These are phyloP conservation scores for Solanum pinnatisectum DNA, from an alignment of 257 asterid species.

Conservation along the genomic window DNA sequence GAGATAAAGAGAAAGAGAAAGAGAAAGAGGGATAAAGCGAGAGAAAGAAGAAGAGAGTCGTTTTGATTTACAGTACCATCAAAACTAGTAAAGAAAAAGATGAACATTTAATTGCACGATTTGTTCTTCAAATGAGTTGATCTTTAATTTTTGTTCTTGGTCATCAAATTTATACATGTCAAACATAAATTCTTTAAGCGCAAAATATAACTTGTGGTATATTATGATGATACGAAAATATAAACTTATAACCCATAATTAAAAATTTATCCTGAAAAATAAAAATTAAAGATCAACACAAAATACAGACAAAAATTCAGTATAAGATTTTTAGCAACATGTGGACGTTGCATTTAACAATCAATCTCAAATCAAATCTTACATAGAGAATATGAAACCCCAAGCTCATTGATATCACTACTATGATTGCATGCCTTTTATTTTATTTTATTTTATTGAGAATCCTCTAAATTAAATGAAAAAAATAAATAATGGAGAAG, in stretches of 20 bases:
- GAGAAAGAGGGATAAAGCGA: no score
- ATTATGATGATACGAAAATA: no score
- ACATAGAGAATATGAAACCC: background rate
- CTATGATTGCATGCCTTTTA: background rate
- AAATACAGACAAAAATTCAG: no score
- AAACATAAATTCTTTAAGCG: background rate
- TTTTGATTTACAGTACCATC: background rate
- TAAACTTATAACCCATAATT: no score
- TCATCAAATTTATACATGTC: background rate
- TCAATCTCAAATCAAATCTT: background rate
- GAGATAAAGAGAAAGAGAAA: no score
- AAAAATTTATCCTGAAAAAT: no score
- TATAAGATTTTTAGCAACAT: background rate
- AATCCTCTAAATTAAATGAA: background rate
- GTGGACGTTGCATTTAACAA: background rate
- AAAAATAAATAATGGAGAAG: background rate
- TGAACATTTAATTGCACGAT: background rate
- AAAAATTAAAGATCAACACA: background rate
- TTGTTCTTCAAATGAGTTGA: background rate
- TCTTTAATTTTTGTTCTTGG: background rate
- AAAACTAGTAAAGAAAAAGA: background rate
- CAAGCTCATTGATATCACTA: background rate
- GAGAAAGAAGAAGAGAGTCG: no score
- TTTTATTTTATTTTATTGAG: background rate
- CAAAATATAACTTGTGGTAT: background rate